Evolutionary conservation across 352 stramenopile genomes (phyloP), one percentile per base, ranked within the genome.

Genomic region (Phytophthora pseudosyringae): DNA sequence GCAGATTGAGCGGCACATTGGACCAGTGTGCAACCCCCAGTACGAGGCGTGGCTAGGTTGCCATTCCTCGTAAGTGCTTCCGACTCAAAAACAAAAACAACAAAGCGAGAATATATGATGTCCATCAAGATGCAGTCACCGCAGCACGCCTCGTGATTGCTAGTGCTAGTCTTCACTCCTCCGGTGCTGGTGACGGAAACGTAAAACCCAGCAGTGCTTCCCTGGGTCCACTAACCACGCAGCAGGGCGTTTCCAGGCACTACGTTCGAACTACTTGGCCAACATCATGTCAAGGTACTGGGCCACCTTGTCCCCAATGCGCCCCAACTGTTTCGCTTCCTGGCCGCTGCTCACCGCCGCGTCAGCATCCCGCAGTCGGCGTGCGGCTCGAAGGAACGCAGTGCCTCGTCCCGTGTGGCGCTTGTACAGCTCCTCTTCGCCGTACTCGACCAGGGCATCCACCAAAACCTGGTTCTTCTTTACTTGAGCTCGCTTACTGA

Each of bases 231-330:
- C n/a, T n/a, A n/a, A n/a, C n/a, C n/a, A n/a, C n/a, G n/a, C n/a
- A n/a, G n/a, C n/a, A n/a, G n/a, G n/a, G n/a, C n/a, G n/a, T n/a
- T n/a, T n/a, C n/a, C n/a, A n/a, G n/a, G n/a, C n/a, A n/a, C n/a
- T n/a, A 21, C 21, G 21, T 21, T 21, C 21, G 21, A 50, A 51
- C 32, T 59, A 73, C 29, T 69, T 56, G 4, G 44, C 36, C 62
- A 93, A 49, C 15, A 75, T 62, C 11, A 72, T 60, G 9, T 89
- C 82, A 46, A 93, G 75, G 52, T 86, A 89, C 3, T 39, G 18
- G 0, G 76, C 83, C 5, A 94, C 82, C 53, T 86, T 90, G 66
- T 85, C 67, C 7, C 86, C 83, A 31, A 94, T 77, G 48, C 81
- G 70, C 4, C 66, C 80, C 12, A 92, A 49, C 43, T 73, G 72